These are phyloP conservation scores for Phytophthora melonis DNA, from an alignment of 352 stramenopile species.

Conservation along the genomic window DNA sequence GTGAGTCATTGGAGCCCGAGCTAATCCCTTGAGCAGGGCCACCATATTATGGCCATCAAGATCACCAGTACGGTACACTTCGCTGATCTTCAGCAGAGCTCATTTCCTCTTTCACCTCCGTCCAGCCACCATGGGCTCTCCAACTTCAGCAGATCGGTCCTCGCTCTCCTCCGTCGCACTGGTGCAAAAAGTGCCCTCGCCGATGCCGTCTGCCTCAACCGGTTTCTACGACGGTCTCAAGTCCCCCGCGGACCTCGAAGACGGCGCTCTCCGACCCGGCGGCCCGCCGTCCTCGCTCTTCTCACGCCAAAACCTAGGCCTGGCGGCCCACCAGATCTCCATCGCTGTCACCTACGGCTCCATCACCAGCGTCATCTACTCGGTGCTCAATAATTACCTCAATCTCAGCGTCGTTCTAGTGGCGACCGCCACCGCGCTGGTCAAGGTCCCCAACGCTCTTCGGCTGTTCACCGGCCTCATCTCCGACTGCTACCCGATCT, in stretches of 20 bases:
- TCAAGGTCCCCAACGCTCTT: conserved; percentile 47
- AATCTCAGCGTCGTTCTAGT: conserved; percentile 51
- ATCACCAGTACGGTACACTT: neutral
- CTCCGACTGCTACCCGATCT: conserved; percentile 55
- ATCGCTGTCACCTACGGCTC: conserved; percentile 51
- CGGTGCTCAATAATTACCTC: conserved; percentile 67
- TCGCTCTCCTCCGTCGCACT: conserved; percentile 16
- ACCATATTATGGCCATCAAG: too few species aligned
- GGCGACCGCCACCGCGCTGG: conserved; percentile 45
- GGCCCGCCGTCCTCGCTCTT: conserved; percentile 50
- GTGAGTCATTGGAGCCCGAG: neutral
- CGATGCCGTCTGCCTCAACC: neutral
- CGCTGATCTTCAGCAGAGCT: neutral
- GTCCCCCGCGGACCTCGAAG: conserved; percentile 33
- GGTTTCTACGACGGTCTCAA: conserved; percentile 27
- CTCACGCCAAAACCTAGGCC: conserved; percentile 41
- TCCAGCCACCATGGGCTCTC: conserved; percentile 6
- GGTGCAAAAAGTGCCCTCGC: conserved; percentile 24
- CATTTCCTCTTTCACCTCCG: conserved; percentile 19
- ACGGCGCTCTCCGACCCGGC: conserved; percentile 41
- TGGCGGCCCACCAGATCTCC: conserved; percentile 47
- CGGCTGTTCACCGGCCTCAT: conserved; percentile 56
- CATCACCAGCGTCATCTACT: conserved; percentile 49
- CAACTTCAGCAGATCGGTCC: conserved; percentile 14
- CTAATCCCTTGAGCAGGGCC: too few species aligned